phyloP scores from a whole-genome alignment of 164 flowering plant species.

The Warburgia ugandensis region DNA sequence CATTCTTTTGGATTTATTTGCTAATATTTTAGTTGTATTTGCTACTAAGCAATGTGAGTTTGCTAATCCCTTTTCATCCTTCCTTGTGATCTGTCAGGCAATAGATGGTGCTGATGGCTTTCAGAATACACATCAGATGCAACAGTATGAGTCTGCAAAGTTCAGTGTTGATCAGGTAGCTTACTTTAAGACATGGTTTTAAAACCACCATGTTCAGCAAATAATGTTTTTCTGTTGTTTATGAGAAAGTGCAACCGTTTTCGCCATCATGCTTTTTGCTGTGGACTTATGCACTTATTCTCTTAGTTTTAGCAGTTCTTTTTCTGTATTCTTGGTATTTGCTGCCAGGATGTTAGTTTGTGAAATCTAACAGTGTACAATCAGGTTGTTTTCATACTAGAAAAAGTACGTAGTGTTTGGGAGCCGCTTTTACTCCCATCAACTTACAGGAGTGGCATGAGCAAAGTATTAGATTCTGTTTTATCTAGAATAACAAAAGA shows the following conservation, averaged over 20 bases:
- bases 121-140: slow-evolving; percentile 86
- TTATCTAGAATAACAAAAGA: slow-evolving; percentile 61
- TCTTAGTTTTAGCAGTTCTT: no score
- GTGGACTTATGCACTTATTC: no score
- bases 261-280: no score
- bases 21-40: neutral
- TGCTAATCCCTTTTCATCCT: neutral
- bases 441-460: slow-evolving; percentile 63
- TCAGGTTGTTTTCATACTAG: slow-evolving; percentile 83
- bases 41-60: neutral
- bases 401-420: slow-evolving; percentile 88
- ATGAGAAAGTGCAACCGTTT: no score
- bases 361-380: slow-evolving; percentile 4
- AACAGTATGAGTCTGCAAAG: slow-evolving; percentile 77
- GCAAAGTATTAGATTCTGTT: slow-evolving; percentile 56
- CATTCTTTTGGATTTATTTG: neutral
- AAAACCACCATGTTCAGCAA: no score
- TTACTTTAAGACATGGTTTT: neutral
- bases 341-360: neutral
- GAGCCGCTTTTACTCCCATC: slow-evolving; percentile 73
- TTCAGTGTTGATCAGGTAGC: slow-evolving; percentile 87
- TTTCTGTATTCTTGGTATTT: neutral
- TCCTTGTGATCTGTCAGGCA: slow-evolving; percentile 40
- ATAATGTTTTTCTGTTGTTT: neutral
- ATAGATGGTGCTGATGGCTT: slow-evolving; percentile 96